Conservation (phyloP, 495 filamentous ascomycete genomes). For the Penicillium manginii region DNA sequence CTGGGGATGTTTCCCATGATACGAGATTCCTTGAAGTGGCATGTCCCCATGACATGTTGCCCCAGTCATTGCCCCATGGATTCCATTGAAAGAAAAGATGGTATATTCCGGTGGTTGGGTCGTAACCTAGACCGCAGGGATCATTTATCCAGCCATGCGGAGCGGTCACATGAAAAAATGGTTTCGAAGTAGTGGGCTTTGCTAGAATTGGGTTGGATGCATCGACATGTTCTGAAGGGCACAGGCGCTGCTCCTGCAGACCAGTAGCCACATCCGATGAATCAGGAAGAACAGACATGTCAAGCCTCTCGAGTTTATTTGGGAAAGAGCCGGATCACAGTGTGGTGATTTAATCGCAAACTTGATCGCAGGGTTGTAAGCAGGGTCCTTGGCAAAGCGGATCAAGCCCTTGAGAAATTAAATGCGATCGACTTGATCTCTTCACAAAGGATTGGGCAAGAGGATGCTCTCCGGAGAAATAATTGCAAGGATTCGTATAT, state of each 20-base stretch:
- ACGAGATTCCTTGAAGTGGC: slow-evolving; percentile 45
- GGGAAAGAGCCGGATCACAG: neutral
- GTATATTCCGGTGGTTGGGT: slow-evolving; percentile 46
- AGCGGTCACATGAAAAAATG: slow-evolving; percentile 54
- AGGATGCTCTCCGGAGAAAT: neutral
- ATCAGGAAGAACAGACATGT: slow-evolving; percentile 17
- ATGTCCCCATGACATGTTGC: slow-evolving; percentile 50
- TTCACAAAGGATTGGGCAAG: neutral
- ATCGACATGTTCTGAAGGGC: neutral
- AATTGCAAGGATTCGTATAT: neutral
- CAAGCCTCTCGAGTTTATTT: neutral
- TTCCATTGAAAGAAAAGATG: slow-evolving; percentile 55
- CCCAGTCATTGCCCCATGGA: slow-evolving; percentile 48
- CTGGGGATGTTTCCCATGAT: slow-evolving; percentile 43
- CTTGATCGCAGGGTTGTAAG: neutral
- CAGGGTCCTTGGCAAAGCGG: neutral
- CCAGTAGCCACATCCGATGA: slow-evolving; percentile 3
- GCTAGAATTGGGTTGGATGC: neutral
- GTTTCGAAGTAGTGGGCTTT: slow-evolving; percentile 41
- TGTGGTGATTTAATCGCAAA: neutral
- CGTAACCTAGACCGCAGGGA: slow-evolving; percentile 59
- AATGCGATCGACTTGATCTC: slow-evolving; percentile 5
- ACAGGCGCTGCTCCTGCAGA: slow-evolving; percentile 2
- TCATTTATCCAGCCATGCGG: slow-evolving; percentile 61
- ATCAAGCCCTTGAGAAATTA: neutral